Percentiles rank a stretch among this genome's conserved stretches.
These are phyloP conservation scores for Hanseniaspora osmophila DNA, from an alignment of 805 yeast species.

Conservation along the genomic window DNA sequence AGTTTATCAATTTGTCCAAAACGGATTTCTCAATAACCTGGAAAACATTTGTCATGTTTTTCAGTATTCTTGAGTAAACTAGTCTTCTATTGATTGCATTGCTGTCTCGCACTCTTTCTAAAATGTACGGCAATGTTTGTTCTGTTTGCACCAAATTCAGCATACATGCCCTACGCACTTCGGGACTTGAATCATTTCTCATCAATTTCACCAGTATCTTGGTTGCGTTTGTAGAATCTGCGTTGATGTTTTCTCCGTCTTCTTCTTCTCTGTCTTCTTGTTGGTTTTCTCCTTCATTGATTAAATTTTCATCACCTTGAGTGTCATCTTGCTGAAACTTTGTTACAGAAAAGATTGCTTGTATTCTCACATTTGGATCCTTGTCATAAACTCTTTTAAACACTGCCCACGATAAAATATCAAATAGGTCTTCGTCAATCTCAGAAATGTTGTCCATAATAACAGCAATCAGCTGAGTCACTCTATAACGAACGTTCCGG, in stretches of 20 bases:
- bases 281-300: no score
- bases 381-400: conserved; percentile 55
- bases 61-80: conserved; percentile 54
- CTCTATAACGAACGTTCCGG: conserved; percentile 65
- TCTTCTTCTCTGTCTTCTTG: no score
- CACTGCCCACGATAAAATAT: conserved; percentile 45
- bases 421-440: conserved; percentile 58
- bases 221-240: conserved; percentile 27
- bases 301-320: conserved; percentile 12
- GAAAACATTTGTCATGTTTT: conserved; percentile 27
- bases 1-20: conserved; percentile 53
- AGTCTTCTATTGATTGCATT: conserved; percentile 59
- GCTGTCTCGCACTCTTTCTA: conserved; percentile 74
- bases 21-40: conserved; percentile 32
- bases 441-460: conserved; percentile 61
- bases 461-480: conserved; percentile 59
- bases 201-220: conserved; percentile 36
- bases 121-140: conserved; percentile 39
- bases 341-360: conserved; percentile 68
- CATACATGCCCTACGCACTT: conserved; percentile 76
- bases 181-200: conserved; percentile 72
- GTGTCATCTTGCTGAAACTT: conserved; percentile 54
- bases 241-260: no score
- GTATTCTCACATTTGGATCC: conserved; percentile 68
- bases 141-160: conserved; percentile 47